Conservation (phyloP, 495 filamentous ascomycete genomes). For the Aspergillus sclerotiicarbonarius region DNA sequence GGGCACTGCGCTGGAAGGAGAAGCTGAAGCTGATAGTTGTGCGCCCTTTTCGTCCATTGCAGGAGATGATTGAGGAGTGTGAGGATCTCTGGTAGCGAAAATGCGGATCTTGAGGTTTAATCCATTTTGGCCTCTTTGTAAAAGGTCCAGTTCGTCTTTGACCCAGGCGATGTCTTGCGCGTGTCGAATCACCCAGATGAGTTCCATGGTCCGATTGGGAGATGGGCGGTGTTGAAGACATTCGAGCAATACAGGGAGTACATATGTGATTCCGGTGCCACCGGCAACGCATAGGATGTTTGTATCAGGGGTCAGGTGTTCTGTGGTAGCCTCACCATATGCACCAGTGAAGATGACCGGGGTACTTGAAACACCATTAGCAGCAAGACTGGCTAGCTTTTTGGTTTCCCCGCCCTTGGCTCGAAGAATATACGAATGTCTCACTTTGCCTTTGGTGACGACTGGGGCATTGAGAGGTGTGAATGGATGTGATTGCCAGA, state of each 20-base stretch:
- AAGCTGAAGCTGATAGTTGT: conserved; percentile 43
- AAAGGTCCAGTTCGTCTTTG: conserved; percentile 47
- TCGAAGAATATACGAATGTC: conserved; percentile 62
- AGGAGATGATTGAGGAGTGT: neutral
- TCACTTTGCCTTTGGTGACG: conserved; percentile 26
- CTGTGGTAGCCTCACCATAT: conserved; percentile 51
- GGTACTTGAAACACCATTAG: conserved; percentile 30
- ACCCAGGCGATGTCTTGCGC: conserved; percentile 57
- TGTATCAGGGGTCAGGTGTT: conserved; percentile 28
- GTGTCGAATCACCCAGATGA: conserved; percentile 61
- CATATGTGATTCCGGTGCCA: conserved; percentile 63
- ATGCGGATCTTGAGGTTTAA: conserved; percentile 47
- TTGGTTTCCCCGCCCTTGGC: conserved; percentile 60
- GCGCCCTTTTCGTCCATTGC: too few species aligned
- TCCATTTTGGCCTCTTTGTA: conserved; percentile 33
- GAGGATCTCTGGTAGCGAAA: conserved; percentile 53
- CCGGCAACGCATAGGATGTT: conserved; percentile 63
- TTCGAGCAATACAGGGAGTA: conserved; percentile 53
- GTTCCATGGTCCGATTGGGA: conserved; percentile 43
- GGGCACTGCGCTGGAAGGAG: conserved; percentile 59
- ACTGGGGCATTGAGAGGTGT: conserved; percentile 55
- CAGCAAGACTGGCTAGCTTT: conserved; percentile 42
- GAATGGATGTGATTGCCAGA: conserved; percentile 70
- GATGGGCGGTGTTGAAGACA: conserved; percentile 32
- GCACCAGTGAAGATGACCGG: conserved; percentile 56